Base-by-base conservation (phyloP, 257 asterid species). In the Scutellaria galericulata region DNA sequence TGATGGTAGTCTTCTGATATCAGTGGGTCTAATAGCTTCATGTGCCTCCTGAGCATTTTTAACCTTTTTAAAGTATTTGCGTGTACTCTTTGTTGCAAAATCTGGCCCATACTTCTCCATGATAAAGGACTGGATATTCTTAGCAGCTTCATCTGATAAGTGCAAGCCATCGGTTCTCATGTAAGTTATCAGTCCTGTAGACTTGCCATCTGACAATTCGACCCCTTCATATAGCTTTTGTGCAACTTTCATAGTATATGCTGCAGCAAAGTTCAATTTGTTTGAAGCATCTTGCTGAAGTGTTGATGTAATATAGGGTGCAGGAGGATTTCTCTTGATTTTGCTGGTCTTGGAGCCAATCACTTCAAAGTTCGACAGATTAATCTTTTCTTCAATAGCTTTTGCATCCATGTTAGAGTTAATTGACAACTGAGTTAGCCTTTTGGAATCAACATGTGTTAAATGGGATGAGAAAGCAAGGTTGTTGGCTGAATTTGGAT, bases 271-370 rank as follows among this genome's bases (percentile, higher is more conserved):
- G 70, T 88, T 82, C 71, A 94, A 82, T 75, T 79, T 89, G 86
- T 86, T 91, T 52, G 97, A 93, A 57, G 99, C 99, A 67, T 94
- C 99, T 84, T 91, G 99, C 86, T 91, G 98, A 71, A 91, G 96
- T 12, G 97, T 83, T 35, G 99, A 91, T 52, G 99, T 94, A 75
- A 89, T 89, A 71, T 83, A 88, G 42, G 99, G 99, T 61, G 78
- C 62, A 58, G 93, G 92, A 9, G 98, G 95, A 56, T 86, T 91
- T 81, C 82, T 85, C 72, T 83, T 86, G 68, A 53, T 57, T 79
- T 83, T 87, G 81, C 86, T 86, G 70, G 73, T 77, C 84, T 89
- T 88, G 52, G 87, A 75, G 68, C 82, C 72, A 58, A 75, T 64
- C 47, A 91, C 93, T 76, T 71, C 81, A 79, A 91, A 94, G 42